phyloP scores from a whole-genome alignment of 2,329 filamentous ascomycete genomes.

The Colletotrichum paranaense region DNA sequence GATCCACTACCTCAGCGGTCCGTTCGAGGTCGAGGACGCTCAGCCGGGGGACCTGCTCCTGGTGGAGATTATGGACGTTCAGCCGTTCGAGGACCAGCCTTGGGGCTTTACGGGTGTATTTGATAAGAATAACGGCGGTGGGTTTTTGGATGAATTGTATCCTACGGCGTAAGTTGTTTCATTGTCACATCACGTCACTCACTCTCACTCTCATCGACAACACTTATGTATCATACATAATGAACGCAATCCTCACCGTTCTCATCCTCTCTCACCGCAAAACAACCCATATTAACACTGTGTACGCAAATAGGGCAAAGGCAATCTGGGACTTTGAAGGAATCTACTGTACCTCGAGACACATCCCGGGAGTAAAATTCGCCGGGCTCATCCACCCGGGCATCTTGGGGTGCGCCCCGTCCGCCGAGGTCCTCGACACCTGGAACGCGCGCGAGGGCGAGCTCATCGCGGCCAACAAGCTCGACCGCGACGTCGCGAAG shows the following conservation, averaged over 20 bases:
- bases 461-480: slow-evolving; percentile 76
- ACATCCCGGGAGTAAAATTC: slow-evolving; percentile 89
- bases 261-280: neutral
- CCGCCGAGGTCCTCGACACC: slow-evolving; percentile 77
- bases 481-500: slow-evolving; percentile 79
- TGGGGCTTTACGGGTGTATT: slow-evolving; percentile 95
- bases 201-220: neutral
- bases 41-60: slow-evolving; percentile 87
- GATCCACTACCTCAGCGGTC: slow-evolving; percentile 89
- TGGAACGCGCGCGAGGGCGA: slow-evolving; percentile 90
- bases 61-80: slow-evolving; percentile 93
- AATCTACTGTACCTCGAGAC: slow-evolving; percentile 81
- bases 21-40: slow-evolving; percentile 87
- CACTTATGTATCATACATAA: neutral
- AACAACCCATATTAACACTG: no score
- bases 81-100: slow-evolving; percentile 85
- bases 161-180: slow-evolving; percentile 75
- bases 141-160: slow-evolving; percentile 89
- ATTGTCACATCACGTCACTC: neutral
- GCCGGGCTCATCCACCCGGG: slow-evolving; percentile 91
- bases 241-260: no score
- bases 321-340: slow-evolving; percentile 70
- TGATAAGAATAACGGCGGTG: slow-evolving; percentile 83
- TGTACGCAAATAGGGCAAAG: slow-evolving; percentile 48
- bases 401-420: slow-evolving; percentile 90